These are phyloP conservation scores for Cyberlindnera meyerae DNA, from an alignment of 805 yeast species.

Conservation along the genomic window DNA sequence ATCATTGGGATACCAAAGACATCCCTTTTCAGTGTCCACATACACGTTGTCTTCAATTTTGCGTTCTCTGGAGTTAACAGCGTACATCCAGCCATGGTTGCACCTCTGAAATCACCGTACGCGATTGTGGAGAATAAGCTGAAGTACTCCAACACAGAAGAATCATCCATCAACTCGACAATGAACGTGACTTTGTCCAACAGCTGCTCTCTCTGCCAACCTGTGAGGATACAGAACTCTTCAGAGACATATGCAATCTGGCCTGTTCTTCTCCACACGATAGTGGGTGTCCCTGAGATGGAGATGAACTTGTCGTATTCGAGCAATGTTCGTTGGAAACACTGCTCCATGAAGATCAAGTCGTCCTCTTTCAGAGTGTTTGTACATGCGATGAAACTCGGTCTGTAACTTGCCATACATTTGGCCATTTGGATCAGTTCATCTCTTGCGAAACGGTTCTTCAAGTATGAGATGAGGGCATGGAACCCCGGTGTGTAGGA, in stretches of 20 bases:
- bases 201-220: slow-evolving; percentile 76
- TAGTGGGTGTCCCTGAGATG: slow-evolving; percentile 87
- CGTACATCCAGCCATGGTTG: slow-evolving; percentile 84
- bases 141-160: slow-evolving; percentile 82
- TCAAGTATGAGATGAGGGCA: slow-evolving; percentile 66
- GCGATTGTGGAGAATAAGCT: slow-evolving; percentile 79
- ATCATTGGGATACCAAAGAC: slow-evolving; percentile 97
- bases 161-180: slow-evolving; percentile 80
- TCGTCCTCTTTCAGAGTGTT: slow-evolving; percentile 86
- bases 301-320: slow-evolving; percentile 84
- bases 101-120: slow-evolving; percentile 85
- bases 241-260: slow-evolving; percentile 94
- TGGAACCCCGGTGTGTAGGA: slow-evolving; percentile 91
- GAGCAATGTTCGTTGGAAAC: slow-evolving; percentile 85
- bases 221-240: slow-evolving; percentile 85
- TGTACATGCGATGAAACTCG: slow-evolving; percentile 89
- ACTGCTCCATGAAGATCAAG: slow-evolving; percentile 90
- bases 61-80: slow-evolving; percentile 55
- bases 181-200: slow-evolving; percentile 66
- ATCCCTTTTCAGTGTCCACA: slow-evolving; percentile 92
- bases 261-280: slow-evolving; percentile 94
- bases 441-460: slow-evolving; percentile 61
- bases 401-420: slow-evolving; percentile 85
- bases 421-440: slow-evolving; percentile 79
- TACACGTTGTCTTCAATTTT: slow-evolving; percentile 67